Conservation (phyloP, 2,329 filamentous ascomycete species). For the Amauroascus verrucosus region DNA sequence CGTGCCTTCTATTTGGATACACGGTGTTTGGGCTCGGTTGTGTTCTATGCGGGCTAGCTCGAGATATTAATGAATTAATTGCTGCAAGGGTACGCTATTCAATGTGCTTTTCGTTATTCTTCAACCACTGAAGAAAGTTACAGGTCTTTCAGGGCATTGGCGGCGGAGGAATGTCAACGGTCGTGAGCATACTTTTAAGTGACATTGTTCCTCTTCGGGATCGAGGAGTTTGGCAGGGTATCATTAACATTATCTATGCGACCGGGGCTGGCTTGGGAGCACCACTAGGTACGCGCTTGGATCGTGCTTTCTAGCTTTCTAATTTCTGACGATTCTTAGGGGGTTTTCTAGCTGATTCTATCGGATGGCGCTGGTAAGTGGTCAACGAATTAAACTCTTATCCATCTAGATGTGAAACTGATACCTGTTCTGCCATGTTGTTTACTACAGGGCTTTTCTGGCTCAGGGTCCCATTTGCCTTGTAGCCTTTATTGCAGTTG, state of each 20-base stretch:
- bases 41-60: slow-evolving; percentile 51
- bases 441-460: slow-evolving; percentile 58
- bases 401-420: slow-evolving; percentile 9
- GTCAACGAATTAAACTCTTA: neutral
- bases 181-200: slow-evolving; percentile 58
- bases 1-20: slow-evolving; percentile 55
- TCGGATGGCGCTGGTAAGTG: slow-evolving; percentile 62
- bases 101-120: neutral
- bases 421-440: slow-evolving; percentile 15
- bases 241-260: slow-evolving; percentile 62
- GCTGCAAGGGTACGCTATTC: slow-evolving; percentile 43
- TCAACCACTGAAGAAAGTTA: slow-evolving; percentile 24
- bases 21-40: slow-evolving; percentile 56
- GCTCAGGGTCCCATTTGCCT: slow-evolving; percentile 59
- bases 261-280: slow-evolving; percentile 58
- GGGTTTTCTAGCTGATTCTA: slow-evolving; percentile 58
- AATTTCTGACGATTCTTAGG: slow-evolving; percentile 23
- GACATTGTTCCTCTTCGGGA: slow-evolving; percentile 61
- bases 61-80: slow-evolving; percentile 55
- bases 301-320: neutral
- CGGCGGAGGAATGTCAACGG: slow-evolving; percentile 60
- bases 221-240: slow-evolving; percentile 63
- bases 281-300: slow-evolving; percentile 44
- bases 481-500: slow-evolving; percentile 54
- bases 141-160: slow-evolving; percentile 53